Percentiles rank a stretch among this genome's conserved stretches.
These are phyloP conservation scores for Alectoria sarmentosa DNA, from an alignment of 495 filamentous ascomycete genomes.

Conservation along the genomic window DNA sequence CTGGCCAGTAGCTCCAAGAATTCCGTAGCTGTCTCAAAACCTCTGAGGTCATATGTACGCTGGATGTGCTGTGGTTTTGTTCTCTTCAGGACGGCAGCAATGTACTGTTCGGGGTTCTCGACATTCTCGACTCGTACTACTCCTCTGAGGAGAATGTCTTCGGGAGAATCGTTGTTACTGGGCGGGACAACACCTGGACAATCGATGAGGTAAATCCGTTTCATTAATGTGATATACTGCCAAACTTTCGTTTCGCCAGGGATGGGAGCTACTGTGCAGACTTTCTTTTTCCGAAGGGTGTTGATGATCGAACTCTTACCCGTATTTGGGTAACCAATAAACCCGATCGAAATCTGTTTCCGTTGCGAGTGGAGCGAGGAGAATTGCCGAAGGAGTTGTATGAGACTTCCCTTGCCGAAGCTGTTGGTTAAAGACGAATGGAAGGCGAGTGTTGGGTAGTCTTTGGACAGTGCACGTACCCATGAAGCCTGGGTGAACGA, in stretches of 20 bases:
- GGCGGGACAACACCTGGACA: slow-evolving; percentile 95
- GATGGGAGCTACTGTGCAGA: slow-evolving; percentile 90
- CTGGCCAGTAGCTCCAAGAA: slow-evolving; percentile 83
- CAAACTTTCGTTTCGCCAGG: slow-evolving; percentile 81
- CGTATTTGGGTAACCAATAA: slow-evolving; percentile 83
- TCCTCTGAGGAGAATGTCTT: slow-evolving; percentile 87
- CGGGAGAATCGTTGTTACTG: slow-evolving; percentile 66
- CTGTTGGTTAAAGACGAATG: slow-evolving; percentile 89
- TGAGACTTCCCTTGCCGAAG: slow-evolving; percentile 72
- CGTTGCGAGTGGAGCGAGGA: slow-evolving; percentile 81
- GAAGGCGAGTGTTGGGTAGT: slow-evolving; percentile 90
- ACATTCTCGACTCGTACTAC: slow-evolving; percentile 94
- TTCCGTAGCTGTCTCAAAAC: slow-evolving; percentile 63
- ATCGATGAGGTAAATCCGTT: slow-evolving; percentile 93
- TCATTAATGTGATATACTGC: slow-evolving; percentile 97
- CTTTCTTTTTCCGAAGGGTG: slow-evolving; percentile 83
- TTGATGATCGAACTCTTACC: slow-evolving; percentile 95
- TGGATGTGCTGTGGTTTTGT: slow-evolving; percentile 85
- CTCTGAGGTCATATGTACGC: slow-evolving; percentile 81
- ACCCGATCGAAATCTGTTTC: slow-evolving; percentile 85
- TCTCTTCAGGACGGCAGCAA: slow-evolving; percentile 69
- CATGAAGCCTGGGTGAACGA: slow-evolving; percentile 62
- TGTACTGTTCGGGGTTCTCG: slow-evolving; percentile 91
- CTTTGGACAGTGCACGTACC: slow-evolving; percentile 73
- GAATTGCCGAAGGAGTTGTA: slow-evolving; percentile 82